phyloP scores from a whole-genome alignment of 1,284 basidiomycete genomes.

The Pascua guehoae region DNA sequence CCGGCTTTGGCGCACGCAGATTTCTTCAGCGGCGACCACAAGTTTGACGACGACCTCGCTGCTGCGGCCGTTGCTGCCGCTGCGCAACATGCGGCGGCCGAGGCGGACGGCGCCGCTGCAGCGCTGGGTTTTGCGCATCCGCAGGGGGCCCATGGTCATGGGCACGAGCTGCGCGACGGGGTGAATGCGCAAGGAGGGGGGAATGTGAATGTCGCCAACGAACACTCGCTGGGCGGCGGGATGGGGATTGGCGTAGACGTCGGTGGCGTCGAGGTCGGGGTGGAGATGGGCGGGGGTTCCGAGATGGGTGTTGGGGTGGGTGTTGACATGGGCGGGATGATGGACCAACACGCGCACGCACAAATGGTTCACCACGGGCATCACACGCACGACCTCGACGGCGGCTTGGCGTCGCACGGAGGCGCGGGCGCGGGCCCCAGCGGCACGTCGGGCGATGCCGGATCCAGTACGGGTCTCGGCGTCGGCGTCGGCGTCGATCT shows the following conservation, averaged over 20 bases:
- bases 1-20: constrained; percentile 8
- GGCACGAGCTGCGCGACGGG: constrained; percentile 2
- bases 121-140: constrained; percentile 1
- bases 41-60: constrained; percentile 20
- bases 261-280: not conserved
- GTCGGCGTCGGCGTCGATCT: too few species aligned
- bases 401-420: not conserved
- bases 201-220: too few species aligned
- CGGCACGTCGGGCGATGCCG: too few species aligned
- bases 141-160: too few species aligned
- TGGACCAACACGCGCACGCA: constrained; percentile 6
- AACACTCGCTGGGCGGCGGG: too few species aligned
- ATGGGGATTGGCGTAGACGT: constrained; percentile 1
- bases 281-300: constrained; percentile 2
- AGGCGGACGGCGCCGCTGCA: constrained; percentile 1
- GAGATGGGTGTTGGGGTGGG: constrained; percentile 5
- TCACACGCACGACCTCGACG: too few species aligned
- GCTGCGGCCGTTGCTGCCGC: constrained; percentile 20
- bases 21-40: constrained; percentile 16
- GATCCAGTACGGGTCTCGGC: too few species aligned
- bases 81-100: constrained; percentile 4
- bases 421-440: not conserved
- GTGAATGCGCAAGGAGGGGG: not conserved
- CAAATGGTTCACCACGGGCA: not conserved
- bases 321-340: not conserved